Evolutionary conservation across 1,284 basidiomycete genomes (phyloP).

Genomic region (Cryptococcus sp.): DNA sequence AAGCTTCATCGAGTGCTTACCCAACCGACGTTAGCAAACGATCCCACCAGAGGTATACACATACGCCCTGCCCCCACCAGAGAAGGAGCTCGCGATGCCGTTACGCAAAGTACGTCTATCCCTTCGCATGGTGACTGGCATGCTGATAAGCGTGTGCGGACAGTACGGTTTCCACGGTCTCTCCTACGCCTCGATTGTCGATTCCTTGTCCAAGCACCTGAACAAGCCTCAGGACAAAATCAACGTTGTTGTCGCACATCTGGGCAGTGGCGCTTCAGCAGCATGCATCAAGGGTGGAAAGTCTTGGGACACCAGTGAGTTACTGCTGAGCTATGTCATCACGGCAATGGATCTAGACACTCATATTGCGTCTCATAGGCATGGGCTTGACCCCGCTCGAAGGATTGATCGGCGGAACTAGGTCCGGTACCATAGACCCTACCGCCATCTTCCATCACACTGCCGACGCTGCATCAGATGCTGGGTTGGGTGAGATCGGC

Average conservation of each 20-base stretch:
- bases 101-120: slow-evolving; percentile 61
- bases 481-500: slow-evolving; percentile 59
- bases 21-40: slow-evolving; percentile 52
- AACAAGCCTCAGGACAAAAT: slow-evolving; percentile 57
- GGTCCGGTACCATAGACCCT: slow-evolving; percentile 77
- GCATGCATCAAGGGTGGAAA: slow-evolving; percentile 64
- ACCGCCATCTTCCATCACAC: slow-evolving; percentile 84
- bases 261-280: slow-evolving; percentile 82
- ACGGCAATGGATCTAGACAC: neutral
- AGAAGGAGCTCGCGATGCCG: slow-evolving; percentile 61
- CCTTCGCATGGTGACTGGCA: too few relatives aligned
- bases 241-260: slow-evolving; percentile 76
- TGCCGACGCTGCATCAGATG: slow-evolving; percentile 59
- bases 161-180: slow-evolving; percentile 81
- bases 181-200: slow-evolving; percentile 49
- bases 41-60: slow-evolving; percentile 72
- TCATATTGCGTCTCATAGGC: slow-evolving; percentile 18
- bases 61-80: slow-evolving; percentile 69
- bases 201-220: slow-evolving; percentile 58
- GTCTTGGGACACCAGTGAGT: slow-evolving; percentile 67
- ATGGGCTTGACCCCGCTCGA: slow-evolving; percentile 52
- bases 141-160: too few relatives aligned
- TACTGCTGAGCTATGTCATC: neutral
- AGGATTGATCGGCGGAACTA: slow-evolving; percentile 80
- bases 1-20: neutral